Base-by-base conservation (phyloP, 2,329 filamentous ascomycete species). In the Plenodomus lindquistii region DNA sequence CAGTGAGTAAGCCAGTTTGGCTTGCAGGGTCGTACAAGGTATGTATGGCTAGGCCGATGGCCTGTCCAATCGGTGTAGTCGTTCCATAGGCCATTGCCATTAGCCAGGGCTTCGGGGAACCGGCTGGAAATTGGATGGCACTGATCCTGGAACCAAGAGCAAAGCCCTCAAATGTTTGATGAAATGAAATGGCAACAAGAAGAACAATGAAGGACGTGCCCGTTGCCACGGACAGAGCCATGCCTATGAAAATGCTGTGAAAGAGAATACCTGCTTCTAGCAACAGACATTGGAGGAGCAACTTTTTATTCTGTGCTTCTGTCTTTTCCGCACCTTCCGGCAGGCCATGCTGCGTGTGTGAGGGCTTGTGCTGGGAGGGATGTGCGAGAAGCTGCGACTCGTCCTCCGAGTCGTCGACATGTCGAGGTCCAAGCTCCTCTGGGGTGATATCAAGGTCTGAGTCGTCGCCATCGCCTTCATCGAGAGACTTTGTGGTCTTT, bases 211-310 rank as follows among this genome's bases (percentile, higher is more conserved):
- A 89, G 3, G 84, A 81, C 5, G 77, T 74, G 1, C 87, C 83
- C 1, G 82, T 82, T 17, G 85, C 85, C 55, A 89, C 86, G 20
- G 84, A 86, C 20, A 89, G 73, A 0, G 87, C 87, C 79, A 89
- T 87, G 48, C 86, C 86, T 47, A 89, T 86, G 67, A 89, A 89
- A 50, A 91, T 81, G 52, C 85, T 88, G 73, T 91, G 88, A 67
- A 91, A 91, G 10, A 91, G 77, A 55, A 91, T 91, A 52, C 88
- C 88, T 47, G 87, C 85, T 70, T 91, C 88, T 4, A 91, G 80
- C 2, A 91, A 79, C 4, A 88, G 81, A 57, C 89, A 89, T 71
- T 91, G 88, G 60, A 89, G 77, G 2, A 87, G 81, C 68, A 85
- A 82, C 60, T 84, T 87, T 63, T 82, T 81, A 35, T 69, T 69